phyloP scores from a whole-genome alignment of 164 flowering plant species.

The Pachysandra terminalis region DNA sequence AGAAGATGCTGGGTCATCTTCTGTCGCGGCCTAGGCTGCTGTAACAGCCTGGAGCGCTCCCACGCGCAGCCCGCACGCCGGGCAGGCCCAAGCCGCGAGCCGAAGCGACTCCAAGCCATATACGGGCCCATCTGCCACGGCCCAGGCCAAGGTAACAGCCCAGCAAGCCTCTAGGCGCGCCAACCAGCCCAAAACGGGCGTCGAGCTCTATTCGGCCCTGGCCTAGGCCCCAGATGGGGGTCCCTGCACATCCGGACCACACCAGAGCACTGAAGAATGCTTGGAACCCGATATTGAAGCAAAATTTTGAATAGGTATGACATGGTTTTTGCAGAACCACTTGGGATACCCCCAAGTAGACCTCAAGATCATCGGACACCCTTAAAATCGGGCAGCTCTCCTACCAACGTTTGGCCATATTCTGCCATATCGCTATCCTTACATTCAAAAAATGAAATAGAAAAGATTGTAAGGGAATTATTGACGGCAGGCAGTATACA shows the following conservation, averaged over 20 bases:
- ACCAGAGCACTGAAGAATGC: neutral
- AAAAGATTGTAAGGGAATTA: constrained; percentile 1
- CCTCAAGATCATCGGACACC: constrained; percentile 1
- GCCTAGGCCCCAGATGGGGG: neutral
- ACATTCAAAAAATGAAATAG: constrained; percentile 10
- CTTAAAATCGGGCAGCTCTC: neutral
- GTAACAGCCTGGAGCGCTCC: too few species aligned
- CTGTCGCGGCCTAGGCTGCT: too few species aligned
- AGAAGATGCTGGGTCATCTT: too few species aligned
- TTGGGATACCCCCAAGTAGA: neutral
- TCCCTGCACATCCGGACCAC: neutral
- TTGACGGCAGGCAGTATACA: neutral
- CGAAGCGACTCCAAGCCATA: too few species aligned
- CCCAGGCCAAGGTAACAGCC: too few species aligned
- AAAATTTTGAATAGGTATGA: neutral
- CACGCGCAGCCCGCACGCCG: too few species aligned
- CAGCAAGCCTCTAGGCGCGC: too few species aligned
- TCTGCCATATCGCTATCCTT: constrained; percentile 3
- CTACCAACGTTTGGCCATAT: constrained; percentile 2
- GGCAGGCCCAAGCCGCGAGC: too few species aligned
- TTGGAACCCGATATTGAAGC: neutral
- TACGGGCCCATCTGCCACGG: too few species aligned
- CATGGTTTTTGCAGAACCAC: neutral
- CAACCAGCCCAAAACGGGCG: too few species aligned
- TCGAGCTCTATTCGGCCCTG: too few species aligned